Base-by-base conservation (phyloP, 495 filamentous ascomycete species). In the Lindgomyces ingoldianus region DNA sequence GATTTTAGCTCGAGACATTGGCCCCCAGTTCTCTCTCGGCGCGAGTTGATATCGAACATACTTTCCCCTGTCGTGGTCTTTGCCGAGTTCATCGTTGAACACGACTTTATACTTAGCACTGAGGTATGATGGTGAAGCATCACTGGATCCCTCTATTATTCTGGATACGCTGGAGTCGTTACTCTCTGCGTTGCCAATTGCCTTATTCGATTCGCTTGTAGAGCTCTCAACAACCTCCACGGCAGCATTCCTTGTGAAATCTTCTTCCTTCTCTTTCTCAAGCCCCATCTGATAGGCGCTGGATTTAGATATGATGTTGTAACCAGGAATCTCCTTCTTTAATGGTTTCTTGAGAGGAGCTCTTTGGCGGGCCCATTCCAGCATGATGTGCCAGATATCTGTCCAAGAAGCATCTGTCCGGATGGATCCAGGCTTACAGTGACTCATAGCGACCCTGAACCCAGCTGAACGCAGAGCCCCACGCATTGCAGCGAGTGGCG, bases 351-450 rank as follows among this genome's bases (percentile, higher is more conserved):
- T 95, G 47, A 93, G 77, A 0, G 91, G 91, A 0, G 80, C 75
- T 60, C 86, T 88, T 66, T 94, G 92, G 41, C 87, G 80, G 1
- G 85, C 80, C 93, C 93, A 98, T 76, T 95, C 90, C 33, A 89
- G 81, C 87, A 98, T 96, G 29, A 98, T 81, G 65, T 96, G 88
- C 94, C 94, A 98, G 45, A 98, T 81, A 2, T 91, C 83, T 2
- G 76, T 78, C 91, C 92, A 97, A 0, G 91, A 88, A 11, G 94
- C 94, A 75, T 96, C 86, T 0, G 95, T 98, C 73, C 89, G 90
- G 64, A 97, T 85, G 60, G 87, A 90, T n/a, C 91, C 93, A 0
- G 89, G 83, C 67, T 91, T 93, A 56, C 89, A 86, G 70, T 98
- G 94, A 60, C 88, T 93, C 59, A 93, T 84, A 1, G 88, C 89